Base-by-base conservation (phyloP, 169 alveolate species). In the Plasmodium fragile region DNA sequence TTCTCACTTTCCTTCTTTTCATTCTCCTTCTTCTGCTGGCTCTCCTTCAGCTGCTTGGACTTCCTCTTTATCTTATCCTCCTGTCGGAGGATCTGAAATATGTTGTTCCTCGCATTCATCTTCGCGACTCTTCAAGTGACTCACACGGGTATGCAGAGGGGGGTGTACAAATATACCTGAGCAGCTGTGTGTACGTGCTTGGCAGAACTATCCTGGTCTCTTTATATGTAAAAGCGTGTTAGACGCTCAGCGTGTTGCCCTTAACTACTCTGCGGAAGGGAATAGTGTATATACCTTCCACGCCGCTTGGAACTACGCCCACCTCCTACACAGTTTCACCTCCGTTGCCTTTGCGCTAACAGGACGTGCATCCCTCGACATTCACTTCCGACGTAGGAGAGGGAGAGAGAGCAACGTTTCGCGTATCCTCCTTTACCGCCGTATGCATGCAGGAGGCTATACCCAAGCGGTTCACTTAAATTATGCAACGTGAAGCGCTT, bases 11-110 rank as follows among this genome's bases (percentile, higher is more conserved):
- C 92, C 28, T 83, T 83, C 73, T n/a, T n/a, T n/a, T 83, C 92
- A 43, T 43, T 49, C 22, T 49, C 92, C 34, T 84, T 84, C 78
- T 84, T 84, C 65, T 36, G 22, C 36, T 84, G 92, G 6, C 59
- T 82, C 34, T 84, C 92, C 41, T 84, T 84, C 25, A 84, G 73
- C 43, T 84, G 36, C 34, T 84, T 84, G 10, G 84, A 2, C 52
- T 84, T 70, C 52, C 77, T 84, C 59, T 84, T 84, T 84, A 84
- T 84, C 41, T 84, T 84, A 22, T 84, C 92, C 30, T 84, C 92
- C 18, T 84, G 78, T 45, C 92, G 75, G 53, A 84, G 78, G 18
- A 84, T 84, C 10, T 72, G 78, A 30, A 72, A 84, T 49, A 84
- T 84, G 30, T 84, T 84, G 78, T 32, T 84, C 52, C 30, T 84